Percentiles rank a stretch among this genome's conserved stretches.
phyloP scores from a whole-genome alignment of 139 green algal species.

The Zygnema cylindricum region DNA sequence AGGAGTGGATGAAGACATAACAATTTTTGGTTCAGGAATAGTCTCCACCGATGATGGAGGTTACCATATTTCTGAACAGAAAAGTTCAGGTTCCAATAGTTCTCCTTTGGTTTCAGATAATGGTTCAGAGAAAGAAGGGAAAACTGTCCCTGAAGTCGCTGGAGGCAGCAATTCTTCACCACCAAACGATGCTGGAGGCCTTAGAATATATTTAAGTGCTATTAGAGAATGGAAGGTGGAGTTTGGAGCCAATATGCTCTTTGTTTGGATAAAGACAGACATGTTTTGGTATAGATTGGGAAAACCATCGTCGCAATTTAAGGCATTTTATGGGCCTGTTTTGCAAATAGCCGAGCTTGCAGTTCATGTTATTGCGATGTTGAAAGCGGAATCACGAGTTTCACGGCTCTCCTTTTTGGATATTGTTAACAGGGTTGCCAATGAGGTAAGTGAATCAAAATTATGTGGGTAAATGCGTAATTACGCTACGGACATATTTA shows the following conservation, averaged over 20 bases:
- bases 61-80: constrained; percentile 70
- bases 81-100: background rate
- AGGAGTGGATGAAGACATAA: constrained; percentile 82
- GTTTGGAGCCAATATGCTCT: constrained; percentile 82
- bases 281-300: constrained; percentile 82
- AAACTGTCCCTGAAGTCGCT: background rate
- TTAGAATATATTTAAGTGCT: constrained; percentile 86
- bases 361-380: constrained; percentile 49
- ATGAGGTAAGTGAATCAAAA: constrained; percentile 57
- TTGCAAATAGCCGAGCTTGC: constrained; percentile 80
- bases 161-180: background rate
- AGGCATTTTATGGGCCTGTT: constrained; percentile 80
- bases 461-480: no score
- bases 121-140: background rate
- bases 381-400: constrained; percentile 64
- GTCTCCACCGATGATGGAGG: constrained; percentile 80
- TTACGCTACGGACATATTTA: no score
- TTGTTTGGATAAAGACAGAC: constrained; percentile 91
- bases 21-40: constrained; percentile 82
- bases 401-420: constrained; percentile 82
- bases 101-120: background rate
- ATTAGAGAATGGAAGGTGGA: constrained; percentile 95
- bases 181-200: constrained; percentile 58
- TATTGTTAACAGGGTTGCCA: constrained; percentile 71
- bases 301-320: constrained; percentile 69